Evolutionary conservation across 768 basidiomycete genomes (phyloP).

Genomic region (Trametes elegans): DNA sequence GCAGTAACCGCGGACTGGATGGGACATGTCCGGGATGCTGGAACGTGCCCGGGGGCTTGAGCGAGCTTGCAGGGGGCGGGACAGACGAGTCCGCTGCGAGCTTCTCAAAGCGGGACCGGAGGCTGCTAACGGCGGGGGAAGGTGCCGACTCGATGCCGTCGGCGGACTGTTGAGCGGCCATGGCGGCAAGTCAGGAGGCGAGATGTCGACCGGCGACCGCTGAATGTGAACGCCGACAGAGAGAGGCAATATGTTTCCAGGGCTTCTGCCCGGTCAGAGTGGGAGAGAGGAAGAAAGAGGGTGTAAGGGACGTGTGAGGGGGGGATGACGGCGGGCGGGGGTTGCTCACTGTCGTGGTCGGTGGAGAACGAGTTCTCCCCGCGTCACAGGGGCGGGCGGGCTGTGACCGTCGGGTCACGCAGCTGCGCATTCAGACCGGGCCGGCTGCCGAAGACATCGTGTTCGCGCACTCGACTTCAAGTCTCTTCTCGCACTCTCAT

Average conservation of each 20-base stretch:
- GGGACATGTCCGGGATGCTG: slow-evolving; percentile 21
- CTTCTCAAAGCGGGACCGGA: slow-evolving; percentile 71
- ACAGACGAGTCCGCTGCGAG: slow-evolving; percentile 45
- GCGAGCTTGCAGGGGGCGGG: slow-evolving; percentile 4
- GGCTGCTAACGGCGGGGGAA: slow-evolving; percentile 62
- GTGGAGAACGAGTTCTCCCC: background rate
- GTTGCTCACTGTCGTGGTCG: background rate
- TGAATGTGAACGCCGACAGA: background rate
- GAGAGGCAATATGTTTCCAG: background rate
- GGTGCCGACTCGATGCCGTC: slow-evolving; percentile 51
- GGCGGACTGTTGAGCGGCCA: slow-evolving; percentile 17
- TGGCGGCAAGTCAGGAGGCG: slow-evolving; percentile 9
- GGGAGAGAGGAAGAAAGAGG: background rate
- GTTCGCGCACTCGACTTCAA: background rate
- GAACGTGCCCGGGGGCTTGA: slow-evolving; percentile 9
- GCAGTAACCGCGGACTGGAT: slow-evolving; percentile 34
- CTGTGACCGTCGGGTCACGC: slow-evolving; percentile 5
- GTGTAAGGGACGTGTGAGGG: background rate
- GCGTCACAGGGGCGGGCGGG: background rate
- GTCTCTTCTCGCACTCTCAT: background rate
- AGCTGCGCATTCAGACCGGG: background rate
- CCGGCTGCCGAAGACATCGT: background rate
- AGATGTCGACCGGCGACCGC: slow-evolving; percentile 14
- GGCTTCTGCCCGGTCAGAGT: background rate
- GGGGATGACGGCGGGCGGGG: background rate